Base-by-base conservation (phyloP, 148 eudicot genomes). In the Simmondsia chinensis region DNA sequence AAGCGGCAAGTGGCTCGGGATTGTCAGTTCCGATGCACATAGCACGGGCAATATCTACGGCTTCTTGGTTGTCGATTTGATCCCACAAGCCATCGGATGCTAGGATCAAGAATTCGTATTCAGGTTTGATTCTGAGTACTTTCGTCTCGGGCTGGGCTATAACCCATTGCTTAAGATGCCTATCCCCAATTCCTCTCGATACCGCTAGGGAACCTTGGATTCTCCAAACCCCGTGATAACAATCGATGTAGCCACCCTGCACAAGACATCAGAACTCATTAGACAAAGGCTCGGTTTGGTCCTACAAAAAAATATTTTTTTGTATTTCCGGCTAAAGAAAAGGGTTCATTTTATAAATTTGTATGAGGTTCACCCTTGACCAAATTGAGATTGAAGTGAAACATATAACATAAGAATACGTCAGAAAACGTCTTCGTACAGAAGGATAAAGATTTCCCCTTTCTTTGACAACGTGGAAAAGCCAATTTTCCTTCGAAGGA, bases 1-100 rank as follows among this genome's bases (percentile, higher is more conserved):
- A 88, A 3, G 82, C 87, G 0, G 65, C 36, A 15, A 79, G 30
- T 4, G 66, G 37, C 39, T 75, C 71, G 8, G 59, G 49, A 35
- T 68, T 68, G 15, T 55, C 33, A 0, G 15, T 54, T 35, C 54
- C 58, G 2, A 38, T 14, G 42, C 74, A 72, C 26, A 68, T 48
- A 48, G 77, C 70, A 3, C 74, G 73, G 14, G 61, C 78, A 12
- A 76, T 36, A 26, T 83, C 87, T 6, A 84, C 81, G 22, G 94
- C 97, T 71, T 88, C 97, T 32, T 88, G 97, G 52, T 78, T 76
- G n/a, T n/a, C n/a, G n/a, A n/a, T 85, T 73, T 77, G 80, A 26
- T 87, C 89, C 96, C 96, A 87, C 50, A 87, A 55, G 5, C 96
- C 96, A 39, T 87, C 96, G 17, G 96, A 87, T 55, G 94, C 94